Evolutionary conservation across 306 rosid species (phyloP).

Genomic region (Quercus dentata): DNA sequence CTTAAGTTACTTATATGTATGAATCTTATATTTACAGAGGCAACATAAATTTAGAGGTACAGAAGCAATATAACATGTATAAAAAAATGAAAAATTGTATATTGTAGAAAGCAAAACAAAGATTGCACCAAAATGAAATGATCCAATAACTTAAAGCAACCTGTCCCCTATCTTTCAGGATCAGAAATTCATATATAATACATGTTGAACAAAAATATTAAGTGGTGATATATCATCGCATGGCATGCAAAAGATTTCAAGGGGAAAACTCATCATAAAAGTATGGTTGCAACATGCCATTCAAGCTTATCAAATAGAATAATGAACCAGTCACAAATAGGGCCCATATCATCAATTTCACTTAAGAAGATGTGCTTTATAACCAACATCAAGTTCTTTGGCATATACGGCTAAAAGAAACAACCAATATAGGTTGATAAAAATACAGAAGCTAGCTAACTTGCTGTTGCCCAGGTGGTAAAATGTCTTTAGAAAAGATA

Average conservation of each 20-base stretch:
- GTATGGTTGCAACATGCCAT: not conserved
- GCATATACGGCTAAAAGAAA: not conserved
- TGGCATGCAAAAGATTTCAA: not conserved
- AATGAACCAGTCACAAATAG: not conserved
- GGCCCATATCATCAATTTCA: not conserved
- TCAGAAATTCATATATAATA: not conserved
- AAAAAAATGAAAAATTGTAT: not conserved
- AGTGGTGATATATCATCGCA: not conserved
- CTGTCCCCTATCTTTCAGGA: not conserved
- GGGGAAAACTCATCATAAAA: not conserved
- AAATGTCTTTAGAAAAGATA: not conserved
- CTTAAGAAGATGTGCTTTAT: not conserved
- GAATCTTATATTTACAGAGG: not conserved
- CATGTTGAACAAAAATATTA: not conserved
- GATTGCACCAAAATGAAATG: not conserved
- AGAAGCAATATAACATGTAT: not conserved
- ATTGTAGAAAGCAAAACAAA: not conserved
- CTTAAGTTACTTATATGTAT: not conserved
- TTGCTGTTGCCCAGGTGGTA: not conserved
- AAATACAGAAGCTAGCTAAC: not conserved
- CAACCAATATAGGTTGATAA: not conserved
- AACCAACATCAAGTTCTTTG: not conserved
- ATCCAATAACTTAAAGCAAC: not conserved
- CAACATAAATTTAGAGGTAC: not conserved
- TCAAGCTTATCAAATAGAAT: not conserved